Percentiles rank a stretch among this genome's conserved stretches.
phyloP scores from a whole-genome alignment of 257 asterid species.

The Solanum megistacrolobum region DNA sequence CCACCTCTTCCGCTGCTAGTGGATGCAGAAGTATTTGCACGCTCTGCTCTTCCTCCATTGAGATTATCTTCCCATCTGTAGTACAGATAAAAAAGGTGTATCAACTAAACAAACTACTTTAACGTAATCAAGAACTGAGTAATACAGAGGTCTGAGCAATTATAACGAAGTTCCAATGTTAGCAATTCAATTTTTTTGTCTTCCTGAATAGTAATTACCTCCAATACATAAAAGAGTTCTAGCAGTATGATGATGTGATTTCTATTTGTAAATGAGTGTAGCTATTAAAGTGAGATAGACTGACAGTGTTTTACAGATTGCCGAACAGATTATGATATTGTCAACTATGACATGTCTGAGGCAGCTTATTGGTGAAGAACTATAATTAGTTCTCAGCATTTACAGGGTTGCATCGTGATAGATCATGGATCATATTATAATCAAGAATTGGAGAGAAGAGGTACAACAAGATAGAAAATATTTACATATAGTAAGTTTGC shows the following conservation, averaged over 20 bases:
- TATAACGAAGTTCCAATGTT: neutral
- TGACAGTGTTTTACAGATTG: neutral
- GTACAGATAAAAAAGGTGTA: neutral
- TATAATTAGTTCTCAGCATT: neutral
- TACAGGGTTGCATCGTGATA: neutral
- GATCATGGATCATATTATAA: neutral
- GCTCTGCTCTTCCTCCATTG: slow-evolving; percentile 29
- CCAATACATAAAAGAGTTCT: neutral
- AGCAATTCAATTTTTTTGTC: neutral
- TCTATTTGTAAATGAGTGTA: neutral
- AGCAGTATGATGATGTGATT: neutral
- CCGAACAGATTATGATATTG: neutral
- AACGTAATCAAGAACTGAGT: neutral
- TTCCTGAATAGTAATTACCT: neutral
- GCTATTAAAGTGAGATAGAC: neutral
- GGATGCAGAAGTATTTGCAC: slow-evolving; percentile 19
- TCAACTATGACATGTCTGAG: neutral
- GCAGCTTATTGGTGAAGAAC: neutral
- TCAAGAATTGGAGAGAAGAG: neutral
- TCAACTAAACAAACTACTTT: neutral
- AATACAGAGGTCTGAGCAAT: neutral
- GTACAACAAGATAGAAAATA: neutral
- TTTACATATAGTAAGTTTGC: neutral
- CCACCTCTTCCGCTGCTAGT: slow-evolving; percentile 51
- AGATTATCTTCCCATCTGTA: slow-evolving; percentile 81